These are phyloP conservation scores for Pythium insidiosum DNA, from an alignment of 352 stramenopile species.

Conservation along the genomic window DNA sequence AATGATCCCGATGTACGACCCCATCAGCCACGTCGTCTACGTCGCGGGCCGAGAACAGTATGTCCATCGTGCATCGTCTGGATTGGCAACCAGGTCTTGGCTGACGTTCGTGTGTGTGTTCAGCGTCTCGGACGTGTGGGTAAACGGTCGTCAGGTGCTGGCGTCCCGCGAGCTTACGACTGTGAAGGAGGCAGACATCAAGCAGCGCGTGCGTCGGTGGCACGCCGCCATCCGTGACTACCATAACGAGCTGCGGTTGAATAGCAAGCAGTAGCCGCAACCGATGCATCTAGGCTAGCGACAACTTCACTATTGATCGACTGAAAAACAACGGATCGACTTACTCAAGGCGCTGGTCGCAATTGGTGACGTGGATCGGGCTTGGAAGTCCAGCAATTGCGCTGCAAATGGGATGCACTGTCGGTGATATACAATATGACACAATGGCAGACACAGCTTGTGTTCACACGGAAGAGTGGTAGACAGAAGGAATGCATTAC, in stretches of 20 bases:
- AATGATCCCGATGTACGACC: slow-evolving; percentile 85
- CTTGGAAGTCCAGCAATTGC: too few species aligned
- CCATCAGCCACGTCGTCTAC: slow-evolving; percentile 85
- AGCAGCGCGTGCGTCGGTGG: slow-evolving; percentile 54
- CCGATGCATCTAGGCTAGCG: too few species aligned
- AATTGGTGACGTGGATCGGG: too few species aligned
- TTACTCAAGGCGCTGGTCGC: too few species aligned
- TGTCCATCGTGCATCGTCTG: slow-evolving; percentile 6
- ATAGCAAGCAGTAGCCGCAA: slow-evolving; percentile 23
- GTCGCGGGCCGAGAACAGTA: slow-evolving; percentile 68
- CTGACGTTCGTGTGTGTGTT: background rate
- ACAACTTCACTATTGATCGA: too few species aligned
- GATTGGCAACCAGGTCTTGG: too few species aligned
- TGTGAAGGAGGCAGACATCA: slow-evolving; percentile 54
- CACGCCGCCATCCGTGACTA: slow-evolving; percentile 42
- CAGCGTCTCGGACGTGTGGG: slow-evolving; percentile 86
- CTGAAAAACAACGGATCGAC: too few species aligned
- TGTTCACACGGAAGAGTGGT: too few species aligned
- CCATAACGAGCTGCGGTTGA: slow-evolving; percentile 35
- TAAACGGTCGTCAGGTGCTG: slow-evolving; percentile 80
- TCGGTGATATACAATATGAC: too few species aligned
- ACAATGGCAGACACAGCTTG: too few species aligned
- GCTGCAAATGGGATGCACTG: too few species aligned
- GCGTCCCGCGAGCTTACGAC: slow-evolving; percentile 63
- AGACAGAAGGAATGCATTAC: too few species aligned